These are phyloP conservation scores for Boletellus ananiceps DNA, from an alignment of 768 basidiomycete species.

Conservation along the genomic window DNA sequence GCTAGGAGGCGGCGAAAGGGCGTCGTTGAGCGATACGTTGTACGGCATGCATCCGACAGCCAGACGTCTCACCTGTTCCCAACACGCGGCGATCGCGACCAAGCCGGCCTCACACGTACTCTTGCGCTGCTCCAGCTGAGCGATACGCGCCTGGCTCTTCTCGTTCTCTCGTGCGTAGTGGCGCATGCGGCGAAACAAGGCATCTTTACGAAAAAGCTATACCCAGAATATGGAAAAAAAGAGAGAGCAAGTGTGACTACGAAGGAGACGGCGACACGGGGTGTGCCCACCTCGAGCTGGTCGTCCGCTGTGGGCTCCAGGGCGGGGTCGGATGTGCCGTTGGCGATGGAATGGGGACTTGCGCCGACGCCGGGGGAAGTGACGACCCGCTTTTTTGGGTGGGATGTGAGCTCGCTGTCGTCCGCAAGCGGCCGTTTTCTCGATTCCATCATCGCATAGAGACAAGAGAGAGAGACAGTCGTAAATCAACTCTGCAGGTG, in stretches of 20 bases:
- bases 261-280: constrained; percentile 17
- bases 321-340: constrained; percentile 31
- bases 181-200: constrained; percentile 79
- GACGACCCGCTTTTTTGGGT: constrained; percentile 55
- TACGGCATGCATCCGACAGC: no score
- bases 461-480: constrained; percentile 9
- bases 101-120: constrained; percentile 65
- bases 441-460: constrained; percentile 44
- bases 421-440: constrained; percentile 56
- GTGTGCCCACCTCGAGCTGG: constrained; percentile 58
- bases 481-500: no score
- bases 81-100: constrained; percentile 72
- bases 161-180: constrained; percentile 76
- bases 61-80: constrained; percentile 60
- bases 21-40: neutral
- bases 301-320: constrained; percentile 47
- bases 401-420: constrained; percentile 40
- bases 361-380: constrained; percentile 41
- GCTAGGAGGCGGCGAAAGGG: constrained; percentile 34
- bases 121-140: constrained; percentile 62
- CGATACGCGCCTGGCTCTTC: constrained; percentile 55
- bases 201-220: constrained; percentile 82
- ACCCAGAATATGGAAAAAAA: constrained; percentile 2
- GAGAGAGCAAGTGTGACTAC: constrained; percentile 19
- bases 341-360: constrained; percentile 43